Conservation (phyloP, 805 yeast species). For the Saccharomycopsis microspora region DNA sequence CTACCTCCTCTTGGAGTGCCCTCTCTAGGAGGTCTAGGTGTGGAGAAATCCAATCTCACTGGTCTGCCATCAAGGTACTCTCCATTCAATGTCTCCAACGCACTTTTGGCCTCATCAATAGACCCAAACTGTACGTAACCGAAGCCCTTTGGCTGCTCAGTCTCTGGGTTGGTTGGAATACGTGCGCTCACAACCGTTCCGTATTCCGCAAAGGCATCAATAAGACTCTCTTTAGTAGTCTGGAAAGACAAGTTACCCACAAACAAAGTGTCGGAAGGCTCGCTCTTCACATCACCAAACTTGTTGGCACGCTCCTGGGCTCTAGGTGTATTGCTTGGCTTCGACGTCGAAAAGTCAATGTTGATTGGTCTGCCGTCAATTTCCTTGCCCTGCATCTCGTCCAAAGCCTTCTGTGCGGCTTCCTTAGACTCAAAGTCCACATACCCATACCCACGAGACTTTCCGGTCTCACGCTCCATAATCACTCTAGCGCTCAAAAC, state of each 20-base stretch:
- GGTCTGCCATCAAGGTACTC: slow-evolving; percentile 84
- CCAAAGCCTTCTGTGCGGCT: slow-evolving; percentile 77
- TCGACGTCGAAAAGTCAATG: slow-evolving; percentile 82
- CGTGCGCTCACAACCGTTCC: slow-evolving; percentile 85
- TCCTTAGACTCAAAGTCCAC: slow-evolving; percentile 79
- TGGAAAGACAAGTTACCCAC: slow-evolving; percentile 93
- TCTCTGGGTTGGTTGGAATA: slow-evolving; percentile 96
- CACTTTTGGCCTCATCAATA: slow-evolving; percentile 83
- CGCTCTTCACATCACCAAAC: slow-evolving; percentile 83
- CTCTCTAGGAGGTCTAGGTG: slow-evolving; percentile 56
- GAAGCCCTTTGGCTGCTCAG: slow-evolving; percentile 98
- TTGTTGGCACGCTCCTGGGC: slow-evolving; percentile 70
- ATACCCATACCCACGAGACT: slow-evolving; percentile 95
- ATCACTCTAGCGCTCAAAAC: slow-evolving; percentile 85
- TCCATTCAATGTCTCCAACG: slow-evolving; percentile 81
- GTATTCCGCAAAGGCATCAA: slow-evolving; percentile 58
- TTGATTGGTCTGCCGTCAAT: slow-evolving; percentile 95
- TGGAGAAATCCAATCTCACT: slow-evolving; percentile 87
- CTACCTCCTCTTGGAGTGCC: slow-evolving; percentile 29
- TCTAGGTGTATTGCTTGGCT: slow-evolving; percentile 50
- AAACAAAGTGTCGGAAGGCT: slow-evolving; percentile 92
- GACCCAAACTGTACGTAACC: slow-evolving; percentile 90
- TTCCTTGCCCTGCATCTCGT: slow-evolving; percentile 82
- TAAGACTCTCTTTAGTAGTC: slow-evolving; percentile 70
- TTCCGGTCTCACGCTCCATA: slow-evolving; percentile 82